These are phyloP conservation scores for Domatiomyces globalis DNA, from an alignment of 2,329 filamentous ascomycete species.

Conservation along the genomic window DNA sequence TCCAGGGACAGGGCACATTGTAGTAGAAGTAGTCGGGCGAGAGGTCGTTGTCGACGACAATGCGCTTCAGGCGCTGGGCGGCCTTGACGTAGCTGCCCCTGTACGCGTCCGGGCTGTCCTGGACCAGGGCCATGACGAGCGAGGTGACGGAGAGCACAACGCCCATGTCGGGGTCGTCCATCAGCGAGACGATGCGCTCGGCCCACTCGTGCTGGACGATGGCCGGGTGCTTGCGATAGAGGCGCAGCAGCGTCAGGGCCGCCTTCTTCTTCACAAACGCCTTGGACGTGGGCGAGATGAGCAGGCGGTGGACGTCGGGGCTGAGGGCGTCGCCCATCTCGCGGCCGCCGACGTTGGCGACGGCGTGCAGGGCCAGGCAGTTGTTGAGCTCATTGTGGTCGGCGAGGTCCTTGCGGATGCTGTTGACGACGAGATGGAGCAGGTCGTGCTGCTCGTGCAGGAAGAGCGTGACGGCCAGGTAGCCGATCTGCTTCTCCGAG, in stretches of 20 bases:
- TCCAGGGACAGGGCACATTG: conserved; percentile 98
- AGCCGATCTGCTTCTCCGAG: conserved; percentile 98
- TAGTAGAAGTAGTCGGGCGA: conserved; percentile 92
- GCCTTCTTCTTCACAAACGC: conserved; percentile 99
- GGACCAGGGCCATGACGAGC: conserved; percentile 81
- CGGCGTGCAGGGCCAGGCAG: conserved; percentile 88
- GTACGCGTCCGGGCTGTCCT: conserved; percentile 90
- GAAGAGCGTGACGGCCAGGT: conserved; percentile 92
- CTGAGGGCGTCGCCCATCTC: conserved; percentile 96
- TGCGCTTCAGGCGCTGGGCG: conserved; percentile 72
- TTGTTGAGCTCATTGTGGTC: conserved; percentile 97
- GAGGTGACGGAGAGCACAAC: conserved; percentile 93
- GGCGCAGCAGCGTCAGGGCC: conserved; percentile 74
- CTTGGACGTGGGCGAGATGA: conserved; percentile 91
- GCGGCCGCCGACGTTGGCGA: conserved; percentile 89
- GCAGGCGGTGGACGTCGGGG: conserved; percentile 75
- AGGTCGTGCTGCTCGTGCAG: conserved; percentile 95
- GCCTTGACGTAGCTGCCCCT: conserved; percentile 90
- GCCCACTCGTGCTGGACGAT: conserved; percentile 96
- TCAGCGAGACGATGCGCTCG: conserved; percentile 93
- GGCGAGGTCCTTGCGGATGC: conserved; percentile 86
- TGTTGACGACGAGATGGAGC: conserved; percentile 91
- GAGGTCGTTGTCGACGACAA: conserved; percentile 81
- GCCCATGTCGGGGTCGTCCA: conserved; percentile 91
- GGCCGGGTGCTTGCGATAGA: conserved; percentile 86